Conservation (phyloP, 2,329 filamentous ascomycete species). For the Incumbomyces delicatus region DNA sequence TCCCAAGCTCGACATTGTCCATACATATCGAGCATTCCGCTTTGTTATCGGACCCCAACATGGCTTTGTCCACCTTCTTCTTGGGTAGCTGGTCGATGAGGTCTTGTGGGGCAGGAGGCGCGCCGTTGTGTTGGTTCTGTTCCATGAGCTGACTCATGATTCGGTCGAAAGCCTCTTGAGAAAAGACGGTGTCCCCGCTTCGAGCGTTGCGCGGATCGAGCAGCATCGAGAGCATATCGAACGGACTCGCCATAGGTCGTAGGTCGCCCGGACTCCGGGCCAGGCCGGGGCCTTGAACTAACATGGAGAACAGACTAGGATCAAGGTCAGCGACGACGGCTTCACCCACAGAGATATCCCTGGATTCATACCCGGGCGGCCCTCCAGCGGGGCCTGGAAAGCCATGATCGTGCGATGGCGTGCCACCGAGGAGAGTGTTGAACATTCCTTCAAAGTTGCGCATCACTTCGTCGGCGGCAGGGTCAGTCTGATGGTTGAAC, state of each 20-base stretch:
- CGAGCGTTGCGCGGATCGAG: conserved; percentile 30
- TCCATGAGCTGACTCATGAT: conserved; percentile 87
- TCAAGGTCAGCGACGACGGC: background rate
- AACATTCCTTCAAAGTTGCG: conserved; percentile 7
- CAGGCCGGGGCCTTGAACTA: conserved; percentile 8
- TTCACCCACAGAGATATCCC: background rate
- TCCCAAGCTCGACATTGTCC: conserved; percentile 64
- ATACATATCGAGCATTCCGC: conserved; percentile 93
- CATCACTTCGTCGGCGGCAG: conserved; percentile 7
- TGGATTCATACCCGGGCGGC: conserved; percentile 1
- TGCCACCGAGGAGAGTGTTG: conserved; percentile 3
- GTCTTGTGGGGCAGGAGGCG: conserved; percentile 66
- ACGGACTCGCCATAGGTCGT: conserved; percentile 25
- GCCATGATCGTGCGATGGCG: background rate
- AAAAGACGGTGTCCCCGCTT: conserved; percentile 75
- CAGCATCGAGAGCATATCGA: conserved; percentile 37
- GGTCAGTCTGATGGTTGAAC: background rate
- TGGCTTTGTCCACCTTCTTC: conserved; percentile 57
- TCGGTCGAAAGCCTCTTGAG: conserved; percentile 79
- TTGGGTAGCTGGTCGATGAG: conserved; percentile 67
- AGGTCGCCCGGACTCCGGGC: background rate
- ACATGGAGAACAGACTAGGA: conserved; percentile 17
- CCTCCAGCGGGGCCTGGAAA: background rate
- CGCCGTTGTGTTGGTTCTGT: conserved; percentile 58
- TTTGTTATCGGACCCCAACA: conserved; percentile 58